Evolutionary conservation across 1,284 basidiomycete genomes (phyloP).

Genomic region (Ustilago crameri): DNA sequence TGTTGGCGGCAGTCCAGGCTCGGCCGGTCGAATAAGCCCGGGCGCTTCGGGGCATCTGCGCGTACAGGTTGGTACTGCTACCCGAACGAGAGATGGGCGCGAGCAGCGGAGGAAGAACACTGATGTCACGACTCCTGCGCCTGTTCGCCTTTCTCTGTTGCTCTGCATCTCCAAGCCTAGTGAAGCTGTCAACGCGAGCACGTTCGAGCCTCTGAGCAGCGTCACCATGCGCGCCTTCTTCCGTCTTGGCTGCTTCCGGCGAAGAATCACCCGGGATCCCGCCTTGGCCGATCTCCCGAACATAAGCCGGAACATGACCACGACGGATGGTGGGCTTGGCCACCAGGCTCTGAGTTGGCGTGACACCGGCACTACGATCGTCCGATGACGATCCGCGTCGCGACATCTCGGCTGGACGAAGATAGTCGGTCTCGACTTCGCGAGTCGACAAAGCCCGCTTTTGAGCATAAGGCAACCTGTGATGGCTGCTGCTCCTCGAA

Average conservation of each 20-base stretch:
- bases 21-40: conserved; percentile 47
- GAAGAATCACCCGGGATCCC: conserved; percentile 54
- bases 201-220: conserved; percentile 22
- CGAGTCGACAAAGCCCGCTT: conserved; percentile 31
- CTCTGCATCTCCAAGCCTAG: conserved; percentile 34
- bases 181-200: conserved; percentile 40
- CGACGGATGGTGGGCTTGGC: conserved; percentile 55
- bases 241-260: conserved; percentile 11
- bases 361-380: conserved; percentile 41
- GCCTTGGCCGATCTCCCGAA: conserved; percentile 58
- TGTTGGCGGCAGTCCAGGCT: conserved; percentile 34
- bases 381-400: conserved; percentile 6
- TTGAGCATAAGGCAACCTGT: conserved; percentile 24
- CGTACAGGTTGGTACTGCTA: conserved; percentile 53
- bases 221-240: conserved; percentile 6
- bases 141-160: conserved; percentile 42
- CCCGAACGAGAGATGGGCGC: conserved; percentile 47
- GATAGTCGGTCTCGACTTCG: conserved; percentile 15
- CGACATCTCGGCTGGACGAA: conserved; percentile 14
- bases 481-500: conserved; percentile 30
- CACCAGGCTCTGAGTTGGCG: conserved; percentile 52
- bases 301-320: conserved; percentile 56
- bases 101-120: conserved; percentile 57
- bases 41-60: conserved; percentile 32
- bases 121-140: conserved; percentile 56